Evolutionary conservation across 2,329 filamentous ascomycete species (phyloP), one percentile per base, ranked within the genome.

Genomic region (Zasmidium citrigriseum): DNA sequence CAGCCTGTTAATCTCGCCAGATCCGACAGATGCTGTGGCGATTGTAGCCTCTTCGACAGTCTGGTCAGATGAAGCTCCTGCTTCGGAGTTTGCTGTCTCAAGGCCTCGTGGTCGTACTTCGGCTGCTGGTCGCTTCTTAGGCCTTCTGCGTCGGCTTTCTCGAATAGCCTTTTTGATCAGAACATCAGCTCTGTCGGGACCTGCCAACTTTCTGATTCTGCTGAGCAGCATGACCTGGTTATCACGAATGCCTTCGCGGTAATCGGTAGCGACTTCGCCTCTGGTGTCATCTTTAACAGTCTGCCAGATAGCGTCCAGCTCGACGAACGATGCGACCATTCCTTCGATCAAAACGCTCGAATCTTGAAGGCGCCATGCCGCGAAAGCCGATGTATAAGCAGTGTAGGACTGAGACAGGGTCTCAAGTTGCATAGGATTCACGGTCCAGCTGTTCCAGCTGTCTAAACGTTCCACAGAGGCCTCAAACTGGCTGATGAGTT

Each of bases 261-360:
- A 93, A n/a, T 91, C 85, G 18, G 85, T 85, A 0, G 89, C 85
- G 2, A 91, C 89, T 16, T 86, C 85, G 41, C 88, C 86, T 49
- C 90, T 86, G 0, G 86, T 89, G 53, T 87, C 87, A 67, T 91
- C 87, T 72, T 91, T 92, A 71, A 95, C 89, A 2, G 88, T 90
- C 70, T 92, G 89, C 81, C 89, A 89, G 49, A 93, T 93, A 34
- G 88, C 88, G 68, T 95, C 90, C 1, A 95, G 82, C 70, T 92
- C 90, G 18, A 93, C 89, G 72, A 93, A 93, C 64, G 91, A 89
- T 68, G 90, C 83, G n/a, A 93, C 82, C 90, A 95, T 93, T 55
- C 91, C 88, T 67, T 93, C 89, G 53, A 93, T 86, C 3, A 95
- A 78, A 0, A 89, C 87, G 54, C 87, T 87, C 0, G 89, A 90